Conservation (phyloP, 805 yeast species). For the Sporopachydermia lactativora region DNA sequence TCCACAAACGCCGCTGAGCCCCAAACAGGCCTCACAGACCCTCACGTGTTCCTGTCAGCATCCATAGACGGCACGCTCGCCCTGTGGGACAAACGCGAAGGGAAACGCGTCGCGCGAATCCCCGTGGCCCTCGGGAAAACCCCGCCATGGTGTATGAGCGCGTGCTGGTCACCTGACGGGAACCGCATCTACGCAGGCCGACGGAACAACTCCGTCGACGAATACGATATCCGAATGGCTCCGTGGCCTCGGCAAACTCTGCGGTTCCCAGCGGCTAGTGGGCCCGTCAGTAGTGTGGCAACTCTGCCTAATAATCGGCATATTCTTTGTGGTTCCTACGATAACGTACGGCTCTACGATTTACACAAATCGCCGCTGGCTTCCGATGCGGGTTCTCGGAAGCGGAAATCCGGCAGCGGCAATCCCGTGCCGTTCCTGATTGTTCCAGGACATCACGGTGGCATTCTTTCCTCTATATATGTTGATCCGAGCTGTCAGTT, state of each 20-base stretch:
- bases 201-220: conserved; percentile 75
- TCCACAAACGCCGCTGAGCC: too few species aligned
- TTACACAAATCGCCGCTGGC: conserved; percentile 27
- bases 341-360: conserved; percentile 81
- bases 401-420: conserved; percentile 17
- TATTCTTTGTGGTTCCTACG: conserved; percentile 77
- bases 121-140: conserved; percentile 39
- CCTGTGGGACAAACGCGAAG: conserved; percentile 67
- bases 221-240: conserved; percentile 20
- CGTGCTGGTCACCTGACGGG: conserved; percentile 83
- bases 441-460: conserved; percentile 95
- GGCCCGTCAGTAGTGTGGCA: conserved; percentile 73
- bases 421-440: conserved; percentile 62
- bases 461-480: conserved; percentile 58
- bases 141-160: conserved; percentile 87
- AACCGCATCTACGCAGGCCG: conserved; percentile 71
- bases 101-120: conserved; percentile 28
- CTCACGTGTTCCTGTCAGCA: conserved; percentile 57
- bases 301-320: conserved; percentile 74
- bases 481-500: conserved; percentile 83
- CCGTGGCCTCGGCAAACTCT: conserved; percentile 38
- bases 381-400: conserved; percentile 13
- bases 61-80: conserved; percentile 71
- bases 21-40: too few species aligned
- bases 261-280: conserved; percentile 75